These are phyloP conservation scores for Nosema muscidifuracis DNA, from an alignment of 371 early-diverging fungal species.

Conservation along the genomic window DNA sequence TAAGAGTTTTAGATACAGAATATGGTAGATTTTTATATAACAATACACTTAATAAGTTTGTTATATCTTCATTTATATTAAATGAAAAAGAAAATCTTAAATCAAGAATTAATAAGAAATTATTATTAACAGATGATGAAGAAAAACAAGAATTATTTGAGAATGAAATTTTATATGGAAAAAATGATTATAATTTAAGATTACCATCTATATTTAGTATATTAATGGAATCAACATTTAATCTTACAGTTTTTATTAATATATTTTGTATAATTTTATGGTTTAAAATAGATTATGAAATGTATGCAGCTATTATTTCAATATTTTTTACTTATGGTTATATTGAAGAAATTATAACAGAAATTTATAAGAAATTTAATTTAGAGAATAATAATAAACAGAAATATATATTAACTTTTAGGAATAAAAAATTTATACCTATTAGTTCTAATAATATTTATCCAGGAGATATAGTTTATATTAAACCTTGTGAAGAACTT, in stretches of 20 bases:
- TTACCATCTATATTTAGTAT: slow-evolving; percentile 3
- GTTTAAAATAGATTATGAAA: slow-evolving; percentile 44
- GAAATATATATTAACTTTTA: slow-evolving; percentile 31
- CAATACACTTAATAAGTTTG: slow-evolving; percentile 6
- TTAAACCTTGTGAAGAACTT: slow-evolving; percentile 62
- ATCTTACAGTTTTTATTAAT: slow-evolving; percentile 46
- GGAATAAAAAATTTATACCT: slow-evolving; percentile 22
- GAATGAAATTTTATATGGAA: slow-evolving; percentile 55
- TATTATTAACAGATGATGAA: slow-evolving; percentile 5
- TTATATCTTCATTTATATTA: slow-evolving; percentile 1
- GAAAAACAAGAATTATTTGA: slow-evolving; percentile 35
- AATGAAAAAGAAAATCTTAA: background rate
- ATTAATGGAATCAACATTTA: slow-evolving; percentile 29
- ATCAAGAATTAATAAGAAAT: background rate
- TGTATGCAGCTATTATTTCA: slow-evolving; percentile 50
- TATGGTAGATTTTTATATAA: slow-evolving; percentile 28
- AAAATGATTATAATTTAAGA: slow-evolving; percentile 36
- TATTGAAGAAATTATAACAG: slow-evolving; percentile 28
- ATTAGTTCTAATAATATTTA: slow-evolving; percentile 41
- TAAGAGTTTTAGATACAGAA: slow-evolving; percentile 11
- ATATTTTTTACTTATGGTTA: slow-evolving; percentile 40
- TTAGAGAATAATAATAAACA: slow-evolving; percentile 10
- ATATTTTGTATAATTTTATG: slow-evolving; percentile 46
- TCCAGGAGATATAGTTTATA: slow-evolving; percentile 52
- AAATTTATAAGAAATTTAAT: slow-evolving; percentile 35